Evolutionary conservation across 2,329 filamentous ascomycete genomes (phyloP).

Genomic region (Hypoxylon rubiginosum): DNA sequence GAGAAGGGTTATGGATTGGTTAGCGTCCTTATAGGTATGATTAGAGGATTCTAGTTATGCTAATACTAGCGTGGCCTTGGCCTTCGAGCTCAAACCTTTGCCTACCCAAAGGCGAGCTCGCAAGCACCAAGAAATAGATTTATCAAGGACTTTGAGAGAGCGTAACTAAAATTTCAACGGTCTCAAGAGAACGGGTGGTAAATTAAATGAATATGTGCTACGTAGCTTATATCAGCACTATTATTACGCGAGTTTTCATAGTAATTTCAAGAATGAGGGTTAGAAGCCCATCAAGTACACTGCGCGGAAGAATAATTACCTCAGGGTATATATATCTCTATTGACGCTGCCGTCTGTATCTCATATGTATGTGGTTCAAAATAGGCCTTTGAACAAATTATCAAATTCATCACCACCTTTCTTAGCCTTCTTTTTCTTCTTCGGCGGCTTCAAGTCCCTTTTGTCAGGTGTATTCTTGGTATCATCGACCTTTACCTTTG

Average conservation of each 20-base stretch:
- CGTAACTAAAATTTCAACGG: conserved; percentile 22
- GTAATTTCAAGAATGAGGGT: neutral
- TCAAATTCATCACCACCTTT: conserved; percentile 77
- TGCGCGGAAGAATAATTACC: neutral
- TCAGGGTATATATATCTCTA: neutral
- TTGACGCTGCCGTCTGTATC: neutral
- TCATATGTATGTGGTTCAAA: conserved; percentile 51
- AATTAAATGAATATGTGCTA: neutral
- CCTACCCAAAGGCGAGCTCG: conserved; percentile 7
- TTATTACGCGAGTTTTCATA: conserved; percentile 16
- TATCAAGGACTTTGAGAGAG: conserved; percentile 24
- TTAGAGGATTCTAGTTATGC: neutral
- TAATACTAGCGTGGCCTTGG: too few species aligned
- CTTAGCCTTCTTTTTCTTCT: conserved; percentile 62
- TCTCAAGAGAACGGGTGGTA: conserved; percentile 6
- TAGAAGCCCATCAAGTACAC: neutral
- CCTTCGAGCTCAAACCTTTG: conserved; percentile 8
- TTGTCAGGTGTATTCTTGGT: neutral
- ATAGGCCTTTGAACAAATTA: conserved; percentile 75
- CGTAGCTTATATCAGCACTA: conserved; percentile 24
- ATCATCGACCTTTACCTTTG: conserved; percentile 43
- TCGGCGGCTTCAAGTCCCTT: conserved; percentile 26
- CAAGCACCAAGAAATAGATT: conserved; percentile 15
- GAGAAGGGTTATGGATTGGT: too few species aligned
- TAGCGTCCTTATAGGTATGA: too few species aligned